Evolutionary conservation across 2,329 filamentous ascomycete genomes (phyloP), one percentile per base, ranked within the genome.

Genomic region (Paraphaeosphaeria minitans): DNA sequence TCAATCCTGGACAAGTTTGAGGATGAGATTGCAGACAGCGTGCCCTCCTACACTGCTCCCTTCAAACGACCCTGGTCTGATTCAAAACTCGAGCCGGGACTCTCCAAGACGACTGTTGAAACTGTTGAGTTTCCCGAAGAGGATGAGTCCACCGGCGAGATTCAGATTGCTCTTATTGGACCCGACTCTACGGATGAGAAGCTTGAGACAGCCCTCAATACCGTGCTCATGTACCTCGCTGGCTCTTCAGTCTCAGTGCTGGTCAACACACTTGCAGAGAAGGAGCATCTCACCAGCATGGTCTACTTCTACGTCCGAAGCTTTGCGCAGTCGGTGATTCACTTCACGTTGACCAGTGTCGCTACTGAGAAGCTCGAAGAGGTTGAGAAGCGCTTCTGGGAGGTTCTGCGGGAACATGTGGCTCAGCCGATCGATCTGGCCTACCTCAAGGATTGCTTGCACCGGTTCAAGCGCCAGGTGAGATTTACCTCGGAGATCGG

Each of bases 81-180:
- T 57, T 97, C 94, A 3, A 85, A 87, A 54, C 90, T 91, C 64
- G 89, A 92, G 0, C 89, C 91, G 2, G 78, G 86, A 0, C 81
- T 99, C 29, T 84, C 85, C 31, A 83, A 91, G 73, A 92, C 91
- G 0, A 82, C 88, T 12, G 78, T 96, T 13, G 87, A 94, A 65
- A 92, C 84, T 0, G 89, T 96, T 29, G 89, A 96, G 62, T 99
- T 99, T 69, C 95, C 95, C 0, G 95, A 99, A 74, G 94, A 97
- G 69, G 95, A 99, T 66, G 95, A 99, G 74, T 94, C 92, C 0
- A 91, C 89, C 56, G 95, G 95, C 39, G 94, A 98, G 73, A 87
- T 98, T 51, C 81, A 92, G 50, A 87, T 97, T 21, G 90, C 86
- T 1, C 97, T 96, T 78, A 87, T 98, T 56, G 95, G 95, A 0